Evolutionary conservation across 345 rosid genomes (phyloP), one percentile per base, ranked within the genome.

Genomic region (Reutealis trisperma): DNA sequence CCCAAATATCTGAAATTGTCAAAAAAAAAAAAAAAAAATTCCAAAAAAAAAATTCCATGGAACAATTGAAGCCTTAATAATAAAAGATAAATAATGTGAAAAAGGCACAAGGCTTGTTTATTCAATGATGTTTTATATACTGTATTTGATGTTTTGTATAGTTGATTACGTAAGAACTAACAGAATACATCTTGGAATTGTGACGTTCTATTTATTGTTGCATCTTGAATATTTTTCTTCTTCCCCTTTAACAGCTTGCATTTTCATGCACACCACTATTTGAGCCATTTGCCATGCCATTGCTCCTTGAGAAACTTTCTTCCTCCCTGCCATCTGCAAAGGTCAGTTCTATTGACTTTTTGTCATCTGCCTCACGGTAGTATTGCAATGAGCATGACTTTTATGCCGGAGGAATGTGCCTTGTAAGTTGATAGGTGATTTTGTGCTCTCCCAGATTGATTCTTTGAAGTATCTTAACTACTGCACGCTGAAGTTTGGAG

Each of bases 291-390:
- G 91, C 86, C 77, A 78, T 93, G 77, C 98, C 94, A 1, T 84
- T 96, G 83, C 91, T 96, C 77, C 93, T 96, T 71, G 98, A 92
- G 83, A 96, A 96, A 78, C 96, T 96, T 78, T 91, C 97, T 67
- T 93, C 99, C 74, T 86, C 97, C 70, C 82, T 96, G 83, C 88
- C 87, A 62, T 83, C 86, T 22, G 98, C 99, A 70, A 96, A 92
- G 98, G 99, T 91, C 60, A 57, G 91, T 72, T 61, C 68, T 65
- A 62, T 32, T 60, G 27, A 32, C 67, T 67, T 27, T 18, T 73
- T 57, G 63, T 64, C 54, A 37, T 15, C 49, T 77, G 67, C 9
- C 32, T 27, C 59, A 73, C 44, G 16, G 64, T 68, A 63, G 14
- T 47, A 58, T 21, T 75, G 55, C 73, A 16, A 62, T 44, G 42